phyloP scores from a whole-genome alignment of 2,329 filamentous ascomycete genomes.

The Metarhizium guizhouense region DNA sequence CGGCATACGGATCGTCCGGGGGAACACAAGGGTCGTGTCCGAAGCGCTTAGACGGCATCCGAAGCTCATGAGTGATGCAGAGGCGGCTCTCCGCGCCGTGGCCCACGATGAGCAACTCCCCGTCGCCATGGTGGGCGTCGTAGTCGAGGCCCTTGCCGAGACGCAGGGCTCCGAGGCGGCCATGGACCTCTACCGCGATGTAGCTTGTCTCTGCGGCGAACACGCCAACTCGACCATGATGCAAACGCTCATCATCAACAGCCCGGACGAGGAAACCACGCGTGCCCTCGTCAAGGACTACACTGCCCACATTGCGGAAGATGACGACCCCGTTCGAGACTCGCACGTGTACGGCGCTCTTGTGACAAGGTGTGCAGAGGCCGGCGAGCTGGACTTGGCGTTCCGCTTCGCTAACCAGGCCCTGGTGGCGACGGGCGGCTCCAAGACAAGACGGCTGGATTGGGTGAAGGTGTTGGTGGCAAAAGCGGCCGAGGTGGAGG shows the following conservation, averaged over 20 bases:
- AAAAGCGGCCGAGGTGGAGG: conserved; percentile 18
- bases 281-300: conserved; percentile 22
- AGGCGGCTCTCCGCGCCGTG: conserved; percentile 48
- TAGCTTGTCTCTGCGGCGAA: conserved; percentile 19
- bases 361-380: conserved; percentile 19
- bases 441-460: conserved; percentile 7
- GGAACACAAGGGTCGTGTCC: conserved; percentile 56
- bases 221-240: conserved; percentile 17
- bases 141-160: conserved; percentile 25
- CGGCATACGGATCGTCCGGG: conserved; percentile 41
- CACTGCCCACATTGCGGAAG: conserved; percentile 12
- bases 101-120: conserved; percentile 24
- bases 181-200: conserved; percentile 22
- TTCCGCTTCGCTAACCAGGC: conserved; percentile 20
- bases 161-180: conserved; percentile 20
- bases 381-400: conserved; percentile 23
- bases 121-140: conserved; percentile 23
- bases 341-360: conserved; percentile 15
- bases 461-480: conserved; percentile 21
- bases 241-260: conserved; percentile 21
- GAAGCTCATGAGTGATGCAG: conserved; percentile 39
- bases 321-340: conserved; percentile 7
- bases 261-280: conserved; percentile 15
- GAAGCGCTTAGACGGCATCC: conserved; percentile 40
- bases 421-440: background rate